Evolutionary conservation across 139 green algal genomes (phyloP).

Genomic region (Closterium sp.): DNA sequence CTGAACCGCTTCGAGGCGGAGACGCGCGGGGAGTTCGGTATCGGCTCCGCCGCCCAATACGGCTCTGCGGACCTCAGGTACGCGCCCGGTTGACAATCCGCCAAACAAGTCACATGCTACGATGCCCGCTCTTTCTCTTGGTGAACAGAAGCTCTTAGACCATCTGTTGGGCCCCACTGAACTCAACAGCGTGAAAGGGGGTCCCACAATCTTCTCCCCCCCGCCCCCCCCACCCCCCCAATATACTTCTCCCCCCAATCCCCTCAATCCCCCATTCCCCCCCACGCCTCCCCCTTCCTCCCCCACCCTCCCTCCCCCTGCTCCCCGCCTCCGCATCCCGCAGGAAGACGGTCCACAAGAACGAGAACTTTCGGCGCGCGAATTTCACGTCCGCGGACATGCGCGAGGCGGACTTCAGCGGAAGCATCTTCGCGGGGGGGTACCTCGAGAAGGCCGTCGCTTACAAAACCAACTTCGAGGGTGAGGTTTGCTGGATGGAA

Average conservation of each 20-base stretch:
- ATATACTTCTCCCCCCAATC: background rate
- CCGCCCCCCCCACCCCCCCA: background rate
- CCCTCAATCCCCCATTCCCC: too few species aligned
- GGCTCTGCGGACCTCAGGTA: conserved; percentile 49
- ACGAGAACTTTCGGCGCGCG: conserved; percentile 52
- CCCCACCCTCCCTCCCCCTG: background rate
- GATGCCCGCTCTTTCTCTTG: background rate
- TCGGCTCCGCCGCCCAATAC: conserved; percentile 45
- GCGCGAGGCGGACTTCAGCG: conserved; percentile 52
- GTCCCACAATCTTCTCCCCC: too few species aligned
- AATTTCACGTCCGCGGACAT: conserved; percentile 58
- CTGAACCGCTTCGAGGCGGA: conserved; percentile 55
- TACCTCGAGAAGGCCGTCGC: conserved; percentile 55
- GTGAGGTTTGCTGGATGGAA: background rate
- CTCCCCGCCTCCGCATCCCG: background rate
- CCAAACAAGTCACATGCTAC: background rate
- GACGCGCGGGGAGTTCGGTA: conserved; percentile 49
- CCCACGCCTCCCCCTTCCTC: background rate
- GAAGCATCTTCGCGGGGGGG: conserved; percentile 38
- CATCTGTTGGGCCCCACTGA: background rate
- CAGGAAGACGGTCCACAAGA: conserved; percentile 33
- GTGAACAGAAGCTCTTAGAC: background rate
- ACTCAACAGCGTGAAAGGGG: too few species aligned
- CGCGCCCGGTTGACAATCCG: background rate
- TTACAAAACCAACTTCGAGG: conserved; percentile 56